These are phyloP conservation scores for Fraxinus ornus DNA, from an alignment of 305 asterid species.

Conservation along the genomic window DNA sequence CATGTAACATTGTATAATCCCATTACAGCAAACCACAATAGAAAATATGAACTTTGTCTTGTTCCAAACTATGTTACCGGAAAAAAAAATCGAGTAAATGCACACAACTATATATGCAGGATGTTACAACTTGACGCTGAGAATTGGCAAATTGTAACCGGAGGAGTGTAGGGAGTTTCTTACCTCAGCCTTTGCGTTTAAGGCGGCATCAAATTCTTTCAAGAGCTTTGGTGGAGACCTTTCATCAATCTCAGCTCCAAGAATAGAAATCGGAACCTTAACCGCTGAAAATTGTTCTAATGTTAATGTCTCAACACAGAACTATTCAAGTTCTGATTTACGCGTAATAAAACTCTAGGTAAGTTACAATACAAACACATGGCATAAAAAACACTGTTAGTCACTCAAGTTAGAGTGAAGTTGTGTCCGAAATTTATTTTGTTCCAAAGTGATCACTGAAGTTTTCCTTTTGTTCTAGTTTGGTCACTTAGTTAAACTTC, in stretches of 20 bases:
- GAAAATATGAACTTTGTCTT: not conserved
- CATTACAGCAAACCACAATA: not conserved
- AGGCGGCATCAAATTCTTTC: slow-evolving; percentile 40
- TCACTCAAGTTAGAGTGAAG: not conserved
- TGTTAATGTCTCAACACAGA: not conserved
- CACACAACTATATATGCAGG: not conserved
- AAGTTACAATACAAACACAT: not conserved
- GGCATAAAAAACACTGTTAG: not conserved
- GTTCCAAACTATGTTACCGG: not conserved
- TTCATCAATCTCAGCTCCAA: slow-evolving; percentile 59
- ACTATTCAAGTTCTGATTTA: not conserved
- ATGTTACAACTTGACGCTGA: not conserved
- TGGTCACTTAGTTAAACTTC: not conserved
- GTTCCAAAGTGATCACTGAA: not conserved
- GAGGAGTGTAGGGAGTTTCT: not conserved
- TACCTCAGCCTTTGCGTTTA: slow-evolving; percentile 57
- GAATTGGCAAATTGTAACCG: not conserved
- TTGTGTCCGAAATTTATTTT: not conserved
- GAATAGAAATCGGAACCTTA: slow-evolving; percentile 50
- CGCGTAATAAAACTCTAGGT: not conserved
- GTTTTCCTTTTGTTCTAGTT: not conserved
- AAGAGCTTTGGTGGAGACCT: slow-evolving; percentile 46
- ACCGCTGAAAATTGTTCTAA: slow-evolving; percentile 38
- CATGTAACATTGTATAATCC: not conserved
- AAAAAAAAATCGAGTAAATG: not conserved